Evolutionary conservation across 2,329 filamentous ascomycete species (phyloP), one percentile per base, ranked within the genome.

Genomic region (Magnaporthiopsis poae): DNA sequence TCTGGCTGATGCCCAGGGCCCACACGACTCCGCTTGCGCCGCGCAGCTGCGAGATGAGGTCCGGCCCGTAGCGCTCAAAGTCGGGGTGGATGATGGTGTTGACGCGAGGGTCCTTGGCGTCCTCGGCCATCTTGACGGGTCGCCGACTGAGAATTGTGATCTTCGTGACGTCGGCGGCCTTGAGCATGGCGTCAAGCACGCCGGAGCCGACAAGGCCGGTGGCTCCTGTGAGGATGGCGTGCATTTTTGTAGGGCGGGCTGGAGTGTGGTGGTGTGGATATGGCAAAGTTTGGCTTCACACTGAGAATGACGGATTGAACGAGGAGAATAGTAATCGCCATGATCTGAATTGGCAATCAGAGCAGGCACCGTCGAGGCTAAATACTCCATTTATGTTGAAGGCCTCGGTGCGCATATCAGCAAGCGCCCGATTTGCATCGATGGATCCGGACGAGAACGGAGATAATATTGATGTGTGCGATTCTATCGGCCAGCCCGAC

Each of bases 21-120:
- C 90, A 93, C 1, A 92, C 87, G 68, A 86, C 89, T 1, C 87
- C 89, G 9, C 82, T 78, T 0, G 89, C 90, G 29, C 85, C 89
- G 65, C 81, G 80, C 0, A 93, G 79, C 72, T 88, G 79, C 31
- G 76, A 69, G 12, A 92, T 79, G 2, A 91, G 70, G 0, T 80
- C 78, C 0, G 81, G 71, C 52, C 84, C 81, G 73, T 91, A 92
- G 0, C 74, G 78, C 15, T 78, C 75, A 72, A 90, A 92, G 74
- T 92, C 87, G 21, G 83, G 80, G 72, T 92, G 88, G 25, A 88
- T 77, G 69, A 92, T 87, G 66, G 91, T 85, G 31, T 84, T 82
- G 67, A 87, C 81, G 68, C 88, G 86, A 0, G 81, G 80, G 69
- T 90, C 84, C 11, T 81, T 80, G 35, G 74, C 74, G 27, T 81